These are phyloP conservation scores for Melanopsichium pennsylvanicum DNA, from an alignment of 1,284 basidiomycete genomes.

Conservation along the genomic window DNA sequence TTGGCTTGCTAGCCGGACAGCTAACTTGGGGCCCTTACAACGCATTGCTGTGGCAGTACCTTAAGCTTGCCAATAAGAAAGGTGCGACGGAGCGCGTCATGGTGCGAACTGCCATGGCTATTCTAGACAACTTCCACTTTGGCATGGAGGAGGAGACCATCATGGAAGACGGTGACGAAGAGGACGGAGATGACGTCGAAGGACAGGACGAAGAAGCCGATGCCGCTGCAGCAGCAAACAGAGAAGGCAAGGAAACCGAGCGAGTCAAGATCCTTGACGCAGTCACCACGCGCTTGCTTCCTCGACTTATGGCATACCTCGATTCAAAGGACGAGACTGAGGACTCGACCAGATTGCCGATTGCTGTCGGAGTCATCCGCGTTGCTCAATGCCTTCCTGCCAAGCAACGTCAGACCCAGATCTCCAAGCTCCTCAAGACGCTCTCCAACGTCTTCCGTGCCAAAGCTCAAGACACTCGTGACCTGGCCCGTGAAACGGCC, in stretches of 20 bases:
- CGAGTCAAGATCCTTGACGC: constrained; percentile 74
- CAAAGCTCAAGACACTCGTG: constrained; percentile 91
- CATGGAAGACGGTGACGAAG: constrained; percentile 29
- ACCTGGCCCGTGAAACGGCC: constrained; percentile 83
- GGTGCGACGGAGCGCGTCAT: constrained; percentile 81
- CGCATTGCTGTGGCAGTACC: constrained; percentile 80
- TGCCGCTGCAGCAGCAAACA: constrained; percentile 6
- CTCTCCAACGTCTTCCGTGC: constrained; percentile 88
- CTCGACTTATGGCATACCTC: constrained; percentile 61
- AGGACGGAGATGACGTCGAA: constrained; percentile 67
- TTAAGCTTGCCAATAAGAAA: constrained; percentile 77
- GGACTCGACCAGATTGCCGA: constrained; percentile 77
- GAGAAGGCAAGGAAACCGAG: constrained; percentile 26
- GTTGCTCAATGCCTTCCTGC: constrained; percentile 83
- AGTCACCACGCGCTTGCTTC: constrained; percentile 71
- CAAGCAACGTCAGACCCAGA: constrained; percentile 70
- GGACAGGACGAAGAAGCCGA: constrained; percentile 30
- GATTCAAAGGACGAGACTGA: constrained; percentile 76
- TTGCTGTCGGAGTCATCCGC: constrained; percentile 85
- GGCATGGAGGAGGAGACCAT: constrained; percentile 43
- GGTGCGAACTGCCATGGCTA: constrained; percentile 83
- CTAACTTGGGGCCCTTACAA: constrained; percentile 84
- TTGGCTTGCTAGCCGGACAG: constrained; percentile 52
- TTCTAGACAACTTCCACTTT: constrained; percentile 94
- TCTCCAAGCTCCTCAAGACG: constrained; percentile 81